Evolutionary conservation across 805 yeast species (phyloP), one percentile per base, ranked within the genome.

Genomic region (Yarrowia porcina): DNA sequence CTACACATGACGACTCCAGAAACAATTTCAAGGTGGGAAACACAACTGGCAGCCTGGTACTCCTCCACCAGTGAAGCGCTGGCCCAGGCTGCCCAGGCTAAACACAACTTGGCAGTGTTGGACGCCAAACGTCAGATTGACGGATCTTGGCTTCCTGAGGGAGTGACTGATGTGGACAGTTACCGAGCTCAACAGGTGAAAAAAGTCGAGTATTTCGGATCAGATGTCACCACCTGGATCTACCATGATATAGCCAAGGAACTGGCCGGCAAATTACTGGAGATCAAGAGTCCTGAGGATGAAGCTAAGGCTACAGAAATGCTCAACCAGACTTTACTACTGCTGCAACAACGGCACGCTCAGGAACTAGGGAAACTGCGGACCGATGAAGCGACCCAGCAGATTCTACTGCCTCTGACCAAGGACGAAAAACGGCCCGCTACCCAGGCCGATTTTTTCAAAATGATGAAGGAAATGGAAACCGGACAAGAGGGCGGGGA

Each of bases 391-490:
- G 39, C 32, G 15, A 52, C 59, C 25, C 59, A 52, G 44, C 59
- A 52, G 33, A 52, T 52, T 12, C 44, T 52, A 17, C 59, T 52
- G 59, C 59, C 59, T 3, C 28, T 52, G 33, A 52, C 59, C 33
- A 52, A 35, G 25, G 59, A 52, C 59, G 39, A 52, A 12, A 52
- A 52, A 27, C 42, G 59, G 4, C 59, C 59, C 1, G 59, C 59
- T 0, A 52, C 42, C 25, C 59, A 52, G 44, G 44, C 59, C 6
- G 59, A 52, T 12, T 52, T 52, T 20, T 52, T 52, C 44, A 35
- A 52, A 25, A 52, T 52, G 59, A 52, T 52, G 59, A 23, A 25
- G 18, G 59, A 52, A 17, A 52, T 52, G 59, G 59, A 52, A n/a
- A 36, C 32, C 11, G 59, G 44, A 10, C 25, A 25, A 8, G 59